A percentile compares a stretch with the other conserved stretches of the same genome.
Conservation (phyloP, 306 rosid species). For the Parietaria judaica region DNA sequence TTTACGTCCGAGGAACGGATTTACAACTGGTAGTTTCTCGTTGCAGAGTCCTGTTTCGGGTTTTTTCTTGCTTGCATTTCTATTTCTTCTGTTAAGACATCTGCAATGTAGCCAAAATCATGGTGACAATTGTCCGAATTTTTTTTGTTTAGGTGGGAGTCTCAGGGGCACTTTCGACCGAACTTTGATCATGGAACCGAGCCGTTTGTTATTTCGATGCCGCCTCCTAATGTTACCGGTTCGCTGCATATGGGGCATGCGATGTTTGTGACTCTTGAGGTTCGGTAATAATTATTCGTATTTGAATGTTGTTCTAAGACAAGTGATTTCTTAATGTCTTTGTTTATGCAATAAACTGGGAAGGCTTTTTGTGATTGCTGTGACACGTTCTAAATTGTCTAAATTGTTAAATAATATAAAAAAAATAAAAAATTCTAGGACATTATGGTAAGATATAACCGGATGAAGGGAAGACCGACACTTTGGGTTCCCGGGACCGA, state of each 20-base stretch:
- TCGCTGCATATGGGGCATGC: slow-evolving; percentile 99
- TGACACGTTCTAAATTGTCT: no score
- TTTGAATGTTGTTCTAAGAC: neutral
- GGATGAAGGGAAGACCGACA: slow-evolving; percentile 95
- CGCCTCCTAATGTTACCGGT: slow-evolving; percentile 97
- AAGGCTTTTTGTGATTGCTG: no score
- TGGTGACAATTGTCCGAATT: slow-evolving; percentile 12
- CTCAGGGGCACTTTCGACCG: slow-evolving; percentile 88
- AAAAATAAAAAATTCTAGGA: slow-evolving; percentile 36
- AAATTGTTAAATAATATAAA: no score
- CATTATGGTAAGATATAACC: slow-evolving; percentile 89
- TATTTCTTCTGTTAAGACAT: neutral
- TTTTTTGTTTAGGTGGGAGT: slow-evolving; percentile 79
- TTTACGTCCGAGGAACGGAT: slow-evolving; percentile 76
- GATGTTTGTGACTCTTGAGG: slow-evolving; percentile 98
- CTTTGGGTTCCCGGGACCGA: slow-evolving; percentile 98
- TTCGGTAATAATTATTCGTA: slow-evolving; percentile 16
- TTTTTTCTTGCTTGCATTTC: no score
- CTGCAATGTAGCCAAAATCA: neutral
- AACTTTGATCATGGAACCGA: slow-evolving; percentile 55
- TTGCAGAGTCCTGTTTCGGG: neutral
- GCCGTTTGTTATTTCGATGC: slow-evolving; percentile 90
- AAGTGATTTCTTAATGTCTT: neutral
- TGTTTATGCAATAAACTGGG: neutral
- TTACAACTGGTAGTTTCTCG: slow-evolving; percentile 55